Evolutionary conservation across 75 land plant genomes (phyloP).

Genomic region (Sequoia sempervirens): DNA sequence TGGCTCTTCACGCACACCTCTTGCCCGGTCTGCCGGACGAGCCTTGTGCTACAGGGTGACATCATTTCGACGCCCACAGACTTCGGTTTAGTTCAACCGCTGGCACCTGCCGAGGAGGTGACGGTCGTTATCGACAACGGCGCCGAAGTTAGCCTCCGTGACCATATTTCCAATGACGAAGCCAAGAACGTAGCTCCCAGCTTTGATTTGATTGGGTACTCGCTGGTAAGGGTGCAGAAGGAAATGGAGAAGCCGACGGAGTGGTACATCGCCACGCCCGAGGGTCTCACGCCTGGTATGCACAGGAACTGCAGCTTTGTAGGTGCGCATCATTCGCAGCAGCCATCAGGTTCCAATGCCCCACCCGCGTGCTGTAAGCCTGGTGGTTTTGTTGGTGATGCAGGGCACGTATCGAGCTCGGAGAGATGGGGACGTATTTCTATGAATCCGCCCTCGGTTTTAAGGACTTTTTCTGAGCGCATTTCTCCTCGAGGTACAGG

Average conservation of each 20-base stretch:
- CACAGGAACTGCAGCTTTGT: neutral
- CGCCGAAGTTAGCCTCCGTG: no score
- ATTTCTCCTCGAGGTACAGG: no score
- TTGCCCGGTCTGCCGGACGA: conserved; percentile 29
- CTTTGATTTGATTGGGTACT: neutral
- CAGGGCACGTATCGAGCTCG: no score
- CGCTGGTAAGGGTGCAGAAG: neutral
- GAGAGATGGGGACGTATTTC: no score
- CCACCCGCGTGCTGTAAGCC: neutral
- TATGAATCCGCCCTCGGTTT: no score
- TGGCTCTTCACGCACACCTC: conserved; percentile 34
- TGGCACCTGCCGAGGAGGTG: neutral
- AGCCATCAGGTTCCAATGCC: neutral
- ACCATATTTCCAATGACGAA: no score
- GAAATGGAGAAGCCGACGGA: neutral
- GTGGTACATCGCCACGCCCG: no score
- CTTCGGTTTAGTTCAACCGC: neutral
- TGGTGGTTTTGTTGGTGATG: no score
- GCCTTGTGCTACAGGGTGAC: no score
- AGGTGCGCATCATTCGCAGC: neutral
- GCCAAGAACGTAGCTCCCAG: neutral
- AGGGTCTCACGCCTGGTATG: neutral
- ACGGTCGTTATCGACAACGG: neutral
- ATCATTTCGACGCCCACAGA: neutral
- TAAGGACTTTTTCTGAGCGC: no score